Conservation (phyloP, 1,284 basidiomycete species). For the Mycena sp. region DNA sequence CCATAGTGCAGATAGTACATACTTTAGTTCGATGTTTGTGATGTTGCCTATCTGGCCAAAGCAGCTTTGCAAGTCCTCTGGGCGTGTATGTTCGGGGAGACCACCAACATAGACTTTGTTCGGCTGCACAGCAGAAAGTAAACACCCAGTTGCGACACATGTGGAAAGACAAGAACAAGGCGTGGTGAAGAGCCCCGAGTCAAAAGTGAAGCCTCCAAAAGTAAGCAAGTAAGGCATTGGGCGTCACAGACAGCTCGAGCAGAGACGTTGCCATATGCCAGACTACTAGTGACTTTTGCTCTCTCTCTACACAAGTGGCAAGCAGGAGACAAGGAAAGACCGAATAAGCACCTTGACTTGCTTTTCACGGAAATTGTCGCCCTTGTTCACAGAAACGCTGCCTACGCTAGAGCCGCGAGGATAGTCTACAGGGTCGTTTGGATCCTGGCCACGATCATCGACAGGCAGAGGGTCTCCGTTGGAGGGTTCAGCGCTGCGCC, state of each 20-base stretch:
- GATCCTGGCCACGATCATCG: slow-evolving; percentile 54
- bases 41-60: slow-evolving; percentile 87
- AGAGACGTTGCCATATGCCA: slow-evolving; percentile 37
- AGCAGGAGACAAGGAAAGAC: slow-evolving; percentile 62
- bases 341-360: slow-evolving; percentile 87
- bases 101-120: slow-evolving; percentile 92
- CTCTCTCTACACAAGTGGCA: slow-evolving; percentile 41
- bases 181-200: slow-evolving; percentile 44
- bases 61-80: slow-evolving; percentile 84
- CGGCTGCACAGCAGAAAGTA: slow-evolving; percentile 75
- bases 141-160: slow-evolving; percentile 64
- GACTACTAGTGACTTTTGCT: slow-evolving; percentile 13
- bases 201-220: slow-evolving; percentile 42
- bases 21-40: slow-evolving; percentile 83
- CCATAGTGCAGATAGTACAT: slow-evolving; percentile 45
- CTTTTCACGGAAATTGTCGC: slow-evolving; percentile 74
- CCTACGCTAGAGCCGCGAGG: slow-evolving; percentile 58
- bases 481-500: slow-evolving; percentile 52
- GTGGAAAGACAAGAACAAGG: slow-evolving; percentile 57
- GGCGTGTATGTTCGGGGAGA: slow-evolving; percentile 83
- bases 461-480: slow-evolving; percentile 56
- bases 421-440: slow-evolving; percentile 56
- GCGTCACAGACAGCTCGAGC: slow-evolving; percentile 44
- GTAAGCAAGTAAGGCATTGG: slow-evolving; percentile 33
- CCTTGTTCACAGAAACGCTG: slow-evolving; percentile 49